Evolutionary conservation across 2,329 filamentous ascomycete genomes (phyloP).

Genomic region (Aspergillus hiratsukae): DNA sequence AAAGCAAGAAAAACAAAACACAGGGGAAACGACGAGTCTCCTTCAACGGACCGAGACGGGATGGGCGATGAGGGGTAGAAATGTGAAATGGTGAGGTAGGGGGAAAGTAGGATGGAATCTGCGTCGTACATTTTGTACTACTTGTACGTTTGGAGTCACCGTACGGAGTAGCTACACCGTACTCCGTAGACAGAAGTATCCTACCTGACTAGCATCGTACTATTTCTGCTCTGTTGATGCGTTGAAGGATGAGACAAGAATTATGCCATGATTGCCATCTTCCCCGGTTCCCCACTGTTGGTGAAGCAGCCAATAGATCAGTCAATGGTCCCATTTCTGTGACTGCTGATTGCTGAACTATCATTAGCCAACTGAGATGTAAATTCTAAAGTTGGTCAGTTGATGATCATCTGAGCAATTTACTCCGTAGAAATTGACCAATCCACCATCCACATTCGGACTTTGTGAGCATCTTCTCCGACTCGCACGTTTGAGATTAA

Average conservation of each 20-base stretch:
- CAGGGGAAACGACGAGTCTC: background rate
- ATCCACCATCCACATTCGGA: background rate
- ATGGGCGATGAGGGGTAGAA: background rate
- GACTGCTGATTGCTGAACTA: background rate
- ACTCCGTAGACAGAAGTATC: background rate
- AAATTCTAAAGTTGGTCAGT: background rate
- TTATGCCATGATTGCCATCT: background rate
- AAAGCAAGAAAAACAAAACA: background rate
- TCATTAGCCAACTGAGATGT: background rate
- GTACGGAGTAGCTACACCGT: background rate
- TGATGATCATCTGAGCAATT: background rate
- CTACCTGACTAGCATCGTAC: background rate
- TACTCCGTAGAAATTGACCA: background rate
- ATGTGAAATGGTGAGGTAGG: background rate
- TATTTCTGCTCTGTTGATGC: background rate
- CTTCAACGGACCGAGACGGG: background rate
- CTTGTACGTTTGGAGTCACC: background rate
- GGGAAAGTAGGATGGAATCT: background rate
- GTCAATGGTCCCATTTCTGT: background rate
- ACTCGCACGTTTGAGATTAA: background rate
- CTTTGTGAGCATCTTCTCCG: background rate
- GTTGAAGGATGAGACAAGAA: background rate
- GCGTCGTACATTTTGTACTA: background rate
- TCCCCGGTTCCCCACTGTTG: background rate
- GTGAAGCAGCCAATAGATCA: background rate